Conservation (phyloP, 352 stramenopile genomes). For the Peronospora farinosa region DNA sequence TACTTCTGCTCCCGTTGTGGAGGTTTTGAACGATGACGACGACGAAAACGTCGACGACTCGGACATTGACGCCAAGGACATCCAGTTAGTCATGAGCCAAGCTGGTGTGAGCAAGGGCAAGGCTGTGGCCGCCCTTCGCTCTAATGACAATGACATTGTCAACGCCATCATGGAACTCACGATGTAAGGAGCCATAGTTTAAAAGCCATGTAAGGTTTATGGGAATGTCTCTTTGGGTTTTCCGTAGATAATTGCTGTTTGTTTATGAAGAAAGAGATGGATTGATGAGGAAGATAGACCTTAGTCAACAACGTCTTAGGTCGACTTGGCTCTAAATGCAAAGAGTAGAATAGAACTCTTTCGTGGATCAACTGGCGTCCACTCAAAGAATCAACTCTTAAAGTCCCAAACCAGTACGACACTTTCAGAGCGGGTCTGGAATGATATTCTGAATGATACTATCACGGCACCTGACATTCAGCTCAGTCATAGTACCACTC, state of each 20-base stretch:
- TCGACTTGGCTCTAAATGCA: too few species aligned
- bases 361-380: too few species aligned
- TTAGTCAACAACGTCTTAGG: too few species aligned
- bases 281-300: too few species aligned
- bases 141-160: constrained; percentile 98
- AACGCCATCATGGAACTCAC: constrained; percentile 99
- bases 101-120: constrained; percentile 90
- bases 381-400: too few species aligned
- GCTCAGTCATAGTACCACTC: too few species aligned
- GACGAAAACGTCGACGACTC: constrained; percentile 93
- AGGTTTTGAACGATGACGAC: constrained; percentile 55
- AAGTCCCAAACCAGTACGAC: too few species aligned
- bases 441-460: too few species aligned
- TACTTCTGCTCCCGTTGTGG: constrained; percentile 24
- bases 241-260: neutral
- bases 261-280: too few species aligned
- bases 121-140: constrained; percentile 95
- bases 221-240: constrained; percentile 32
- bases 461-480: too few species aligned
- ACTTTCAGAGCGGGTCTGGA: too few species aligned
- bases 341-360: too few species aligned
- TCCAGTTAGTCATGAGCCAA: constrained; percentile 97
- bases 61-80: constrained; percentile 97
- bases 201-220: constrained; percentile 18
- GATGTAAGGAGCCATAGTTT: constrained; percentile 81